Evolutionary conservation across 73 alveolate genomes (phyloP).

Genomic region (Paramecium pentaurelia): DNA sequence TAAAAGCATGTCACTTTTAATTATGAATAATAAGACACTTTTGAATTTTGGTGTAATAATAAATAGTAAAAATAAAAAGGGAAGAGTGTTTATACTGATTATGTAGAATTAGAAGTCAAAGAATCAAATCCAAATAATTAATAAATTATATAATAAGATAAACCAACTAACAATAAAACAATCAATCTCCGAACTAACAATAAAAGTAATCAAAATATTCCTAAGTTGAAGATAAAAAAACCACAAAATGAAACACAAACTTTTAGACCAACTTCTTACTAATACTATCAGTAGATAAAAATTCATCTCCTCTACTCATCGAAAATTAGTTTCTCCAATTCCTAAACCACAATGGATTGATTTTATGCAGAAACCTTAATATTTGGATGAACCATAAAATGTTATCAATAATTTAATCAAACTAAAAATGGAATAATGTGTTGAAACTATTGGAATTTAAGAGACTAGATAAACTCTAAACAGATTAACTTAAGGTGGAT

Average conservation of each 20-base stretch:
- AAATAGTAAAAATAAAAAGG: not conserved
- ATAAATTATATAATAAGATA: not conserved
- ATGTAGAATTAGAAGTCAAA: not conserved
- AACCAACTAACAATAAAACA: not conserved
- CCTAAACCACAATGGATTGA: not conserved
- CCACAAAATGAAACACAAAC: not conserved
- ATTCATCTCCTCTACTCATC: not conserved
- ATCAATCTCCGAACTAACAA: not conserved
- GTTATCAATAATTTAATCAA: not conserved
- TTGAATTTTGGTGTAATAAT: slow-evolving; percentile 6
- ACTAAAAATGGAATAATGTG: slow-evolving; percentile 3
- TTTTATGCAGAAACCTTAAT: not conserved
- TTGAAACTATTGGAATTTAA: slow-evolving; percentile 4
- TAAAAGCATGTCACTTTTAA: not conserved
- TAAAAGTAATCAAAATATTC: not conserved
- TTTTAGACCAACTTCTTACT: not conserved
- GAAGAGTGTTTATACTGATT: not conserved
- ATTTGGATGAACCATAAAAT: not conserved
- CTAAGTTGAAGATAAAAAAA: not conserved
- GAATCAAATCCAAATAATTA: not conserved
- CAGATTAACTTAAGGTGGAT: not conserved
- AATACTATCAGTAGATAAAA: not conserved
- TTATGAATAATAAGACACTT: not conserved
- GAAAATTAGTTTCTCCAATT: not conserved
- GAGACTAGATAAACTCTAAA: not conserved